A percentile compares a stretch with the other conserved stretches of the same genome.
Evolutionary conservation across 2,329 filamentous ascomycete genomes (phyloP).

Genomic region (Colletotrichum karsti): DNA sequence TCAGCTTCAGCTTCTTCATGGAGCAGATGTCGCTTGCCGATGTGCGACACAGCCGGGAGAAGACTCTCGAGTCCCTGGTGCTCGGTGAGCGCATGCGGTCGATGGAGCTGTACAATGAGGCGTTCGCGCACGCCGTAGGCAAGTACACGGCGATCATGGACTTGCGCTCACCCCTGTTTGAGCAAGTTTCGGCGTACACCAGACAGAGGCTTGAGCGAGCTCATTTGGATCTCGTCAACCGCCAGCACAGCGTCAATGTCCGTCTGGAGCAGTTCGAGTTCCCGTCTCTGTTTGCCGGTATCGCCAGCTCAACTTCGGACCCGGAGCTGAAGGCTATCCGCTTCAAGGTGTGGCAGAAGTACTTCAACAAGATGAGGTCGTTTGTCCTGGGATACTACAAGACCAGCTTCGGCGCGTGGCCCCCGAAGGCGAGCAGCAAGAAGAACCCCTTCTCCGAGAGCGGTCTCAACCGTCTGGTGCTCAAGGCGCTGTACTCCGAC

Average conservation of each 20-base stretch:
- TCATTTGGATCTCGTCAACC: constrained; percentile 79
- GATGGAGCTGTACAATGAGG: constrained; percentile 85
- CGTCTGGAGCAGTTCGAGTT: constrained; percentile 92
- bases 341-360: constrained; percentile 84
- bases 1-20: constrained; percentile 78
- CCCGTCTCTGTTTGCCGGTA: constrained; percentile 86
- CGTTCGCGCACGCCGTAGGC: constrained; percentile 89
- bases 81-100: constrained; percentile 88
- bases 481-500: constrained; percentile 85
- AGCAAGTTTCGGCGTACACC: constrained; percentile 75
- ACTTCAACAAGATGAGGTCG: constrained; percentile 78
- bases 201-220: constrained; percentile 84
- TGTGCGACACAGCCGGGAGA: constrained; percentile 82
- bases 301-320: constrained; percentile 83
- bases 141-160: constrained; percentile 80
- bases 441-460: constrained; percentile 90
- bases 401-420: constrained; percentile 74
- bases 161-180: constrained; percentile 74
- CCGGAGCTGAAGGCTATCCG: constrained; percentile 80
- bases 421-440: constrained; percentile 89
- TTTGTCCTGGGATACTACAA: constrained; percentile 77
- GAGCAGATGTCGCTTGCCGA: constrained; percentile 82
- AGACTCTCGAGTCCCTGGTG: constrained; percentile 89
- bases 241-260: constrained; percentile 74
- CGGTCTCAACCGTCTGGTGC: constrained; percentile 84